Evolutionary conservation across 345 rosid genomes (phyloP), one percentile per base, ranked within the genome.

Genomic region (Gossypium stocksii): DNA sequence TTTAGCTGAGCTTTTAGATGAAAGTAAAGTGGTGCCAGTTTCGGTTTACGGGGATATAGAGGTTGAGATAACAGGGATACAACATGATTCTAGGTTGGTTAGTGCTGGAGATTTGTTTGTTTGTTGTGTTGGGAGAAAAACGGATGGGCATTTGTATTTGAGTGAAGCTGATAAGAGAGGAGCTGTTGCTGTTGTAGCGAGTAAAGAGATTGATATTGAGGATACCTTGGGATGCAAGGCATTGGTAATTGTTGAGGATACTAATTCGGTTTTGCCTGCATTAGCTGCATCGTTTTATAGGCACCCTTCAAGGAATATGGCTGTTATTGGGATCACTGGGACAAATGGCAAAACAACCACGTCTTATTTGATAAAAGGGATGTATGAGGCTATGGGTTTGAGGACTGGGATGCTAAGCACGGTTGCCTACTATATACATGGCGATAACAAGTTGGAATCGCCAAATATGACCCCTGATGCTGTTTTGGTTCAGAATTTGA

Each of bases 111-210:
- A 92, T 86, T 84, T 94, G 82, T 92, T 91, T 62, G 95, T 92
- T 1, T 94, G 98, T 62, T 89, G 97, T 71, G 85, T 89, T 5
- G 97, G 93, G 77, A 86, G 75, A 78, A 87, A 75, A 65, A 85
- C 84, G 2, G 93, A 89, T 61, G 94, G 87, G 52, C 90, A 91
- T 80, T 83, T 91, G 79, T 87, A 77, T 77, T 79, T 94, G 82
- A 91, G 88, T 44, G 98, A 94, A 87, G 97, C 97, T 61, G 97
- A 92, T 72, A 94, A 92, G 84, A 90, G 98, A 87, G 98, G 97
- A 76, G 97, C 97, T 7, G 95, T 91, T 81, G 97, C 97, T 0
- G 93, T 94, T 62, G 97, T 92, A 16, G 95, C 98, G 54, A 92
- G 97, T 76, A 89, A 88, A 66, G 98, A 90, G 89, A 86, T 92